Base-by-base conservation (phyloP, 2,329 filamentous ascomycete genomes). In the Ilyonectria robusta region DNA sequence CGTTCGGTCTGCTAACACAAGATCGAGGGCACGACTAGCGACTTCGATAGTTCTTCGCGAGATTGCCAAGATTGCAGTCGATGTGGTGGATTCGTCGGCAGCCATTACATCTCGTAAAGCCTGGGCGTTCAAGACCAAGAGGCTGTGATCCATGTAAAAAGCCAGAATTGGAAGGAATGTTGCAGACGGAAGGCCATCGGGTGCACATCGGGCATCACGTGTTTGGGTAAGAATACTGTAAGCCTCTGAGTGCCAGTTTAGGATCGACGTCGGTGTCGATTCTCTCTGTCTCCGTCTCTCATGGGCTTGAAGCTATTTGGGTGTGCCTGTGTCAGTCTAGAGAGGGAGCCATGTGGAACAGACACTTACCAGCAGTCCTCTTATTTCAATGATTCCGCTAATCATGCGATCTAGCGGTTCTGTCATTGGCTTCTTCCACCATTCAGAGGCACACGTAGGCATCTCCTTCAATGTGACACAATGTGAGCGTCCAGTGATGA, bases 131-230 rank as follows among this genome's bases (percentile, higher is more conserved):
- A 76, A 62, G n/a, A 76, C 69, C 64, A 76, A 68, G 48, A 76
- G 68, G 53, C 70, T 74, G 59, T 76, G 74, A 48, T 75, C 70
- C 61, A 73, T 69, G 65, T 76, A 73, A 33, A 76, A 75, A 3
- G 66, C 68, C 15, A 75, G 62, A 13, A 75, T 59, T 0, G 70
- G 62, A 10, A 74, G 50, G 8, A 59, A 69, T 6, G 51, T 59
- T 23, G 13, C 47, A 6, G 54, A 65, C 1, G 46, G 23, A 17
- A 31, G 10, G 26, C 9, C 19, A 40, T 55, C 44, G 1, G 29
- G n/a, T 4, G 26, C 35, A n/a, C 46, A 54, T 7, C 62, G 35
- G 21, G n/a, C 21, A 7, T 19, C 47, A 26, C 56, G 55, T 8
- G 53, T 23, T 2, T 59, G 48, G 1, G 4, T 9, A 8, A 75